These are phyloP conservation scores for Phytopythium chamaehyphon DNA, from an alignment of 352 stramenopile species.

Conservation along the genomic window DNA sequence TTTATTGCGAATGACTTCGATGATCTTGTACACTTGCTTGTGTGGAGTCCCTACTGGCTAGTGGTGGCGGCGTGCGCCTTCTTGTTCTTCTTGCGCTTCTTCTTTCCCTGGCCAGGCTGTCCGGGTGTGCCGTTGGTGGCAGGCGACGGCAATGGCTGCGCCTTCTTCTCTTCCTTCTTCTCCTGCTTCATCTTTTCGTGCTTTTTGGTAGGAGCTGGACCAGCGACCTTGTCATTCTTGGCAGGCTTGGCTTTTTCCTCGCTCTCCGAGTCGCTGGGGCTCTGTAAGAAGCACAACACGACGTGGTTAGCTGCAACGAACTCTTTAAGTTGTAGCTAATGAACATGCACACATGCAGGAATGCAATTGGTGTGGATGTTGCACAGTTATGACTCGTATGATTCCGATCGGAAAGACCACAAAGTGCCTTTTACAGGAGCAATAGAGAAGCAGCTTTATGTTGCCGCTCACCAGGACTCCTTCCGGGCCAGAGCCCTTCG, in stretches of 20 bases:
- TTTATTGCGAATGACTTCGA: slow-evolving; percentile 10
- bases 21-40: not conserved
- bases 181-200: slow-evolving; percentile 17
- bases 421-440: slow-evolving; percentile 58
- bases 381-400: slow-evolving; percentile 93
- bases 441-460: slow-evolving; percentile 24
- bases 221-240: slow-evolving; percentile 23
- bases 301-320: too few relatives aligned
- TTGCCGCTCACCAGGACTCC: not conserved
- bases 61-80: slow-evolving; percentile 17
- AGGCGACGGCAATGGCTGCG: slow-evolving; percentile 11
- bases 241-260: slow-evolving; percentile 28
- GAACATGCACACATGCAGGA: slow-evolving; percentile 21
- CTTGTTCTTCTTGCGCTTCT: slow-evolving; percentile 64
- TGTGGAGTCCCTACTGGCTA: slow-evolving; percentile 2
- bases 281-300: too few relatives aligned
- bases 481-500: not conserved
- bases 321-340: too few relatives aligned
- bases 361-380: slow-evolving; percentile 48
- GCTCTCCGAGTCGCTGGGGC: slow-evolving; percentile 34
- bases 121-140: slow-evolving; percentile 7
- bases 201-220: slow-evolving; percentile 20
- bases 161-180: slow-evolving; percentile 32
- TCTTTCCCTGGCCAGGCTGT: slow-evolving; percentile 24
- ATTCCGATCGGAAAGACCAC: slow-evolving; percentile 79